phyloP scores from a whole-genome alignment of 768 basidiomycete species.

The Hygrocybe punicea region DNA sequence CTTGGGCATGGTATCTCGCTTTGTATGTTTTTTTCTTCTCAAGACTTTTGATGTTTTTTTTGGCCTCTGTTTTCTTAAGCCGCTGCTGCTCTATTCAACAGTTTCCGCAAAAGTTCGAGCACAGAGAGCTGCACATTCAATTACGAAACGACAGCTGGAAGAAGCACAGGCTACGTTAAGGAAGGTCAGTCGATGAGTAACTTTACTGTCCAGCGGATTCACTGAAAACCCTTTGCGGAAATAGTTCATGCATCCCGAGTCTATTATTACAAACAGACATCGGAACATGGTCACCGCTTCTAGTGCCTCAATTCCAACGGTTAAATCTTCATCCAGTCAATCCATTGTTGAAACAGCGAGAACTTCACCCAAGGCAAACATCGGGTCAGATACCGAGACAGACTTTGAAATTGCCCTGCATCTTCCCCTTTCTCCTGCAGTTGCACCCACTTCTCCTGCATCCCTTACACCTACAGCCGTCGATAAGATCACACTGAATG shows the following conservation, averaged over 20 bases:
- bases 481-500: no score
- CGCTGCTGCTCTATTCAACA: not conserved
- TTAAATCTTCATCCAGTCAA: no score
- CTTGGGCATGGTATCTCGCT: not conserved
- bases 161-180: not conserved
- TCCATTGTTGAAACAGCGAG: no score
- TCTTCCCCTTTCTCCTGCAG: no score
- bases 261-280: no score
- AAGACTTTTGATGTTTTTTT: not conserved
- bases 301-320: no score
- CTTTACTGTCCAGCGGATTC: not conserved
- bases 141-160: not conserved
- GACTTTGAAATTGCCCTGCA: no score
- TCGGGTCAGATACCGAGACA: no score
- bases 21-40: not conserved
- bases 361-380: no score
- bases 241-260: not conserved
- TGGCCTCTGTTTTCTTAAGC: not conserved
- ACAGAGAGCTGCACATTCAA: not conserved
- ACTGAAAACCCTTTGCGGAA: not conserved
- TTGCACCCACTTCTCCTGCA: no score
- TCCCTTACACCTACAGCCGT: no score
- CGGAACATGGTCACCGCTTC: no score
- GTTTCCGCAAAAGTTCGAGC: not conserved
- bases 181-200: not conserved